Conservation (phyloP, 345 rosid genomes). For the Gossypium mustelinum region DNA sequence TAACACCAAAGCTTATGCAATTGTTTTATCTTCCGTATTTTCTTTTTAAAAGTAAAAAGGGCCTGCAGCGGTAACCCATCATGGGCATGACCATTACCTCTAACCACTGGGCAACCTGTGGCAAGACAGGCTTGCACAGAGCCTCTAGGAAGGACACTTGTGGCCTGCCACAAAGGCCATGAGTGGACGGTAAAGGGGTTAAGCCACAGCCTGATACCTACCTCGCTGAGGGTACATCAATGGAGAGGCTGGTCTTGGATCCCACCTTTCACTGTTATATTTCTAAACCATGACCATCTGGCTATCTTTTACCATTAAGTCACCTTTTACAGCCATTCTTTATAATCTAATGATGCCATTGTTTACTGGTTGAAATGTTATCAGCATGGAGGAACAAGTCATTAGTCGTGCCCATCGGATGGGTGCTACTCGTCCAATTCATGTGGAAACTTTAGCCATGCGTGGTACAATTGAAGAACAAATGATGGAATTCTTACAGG, state of each 20-base stretch:
- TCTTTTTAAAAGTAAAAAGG: not conserved
- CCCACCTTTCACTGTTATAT: not conserved
- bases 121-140: not conserved
- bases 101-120: not conserved
- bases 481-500: conserved; percentile 84
- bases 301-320: not conserved
- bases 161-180: not conserved
- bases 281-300: conserved; percentile 1
- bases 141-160: not conserved
- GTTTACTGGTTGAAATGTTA: not conserved
- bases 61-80: not conserved
- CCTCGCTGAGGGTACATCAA: not conserved
- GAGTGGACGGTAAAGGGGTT: not conserved
- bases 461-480: conserved; percentile 85
- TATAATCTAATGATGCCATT: not conserved
- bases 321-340: not conserved
- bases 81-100: not conserved
- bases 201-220: not conserved
- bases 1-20: not conserved
- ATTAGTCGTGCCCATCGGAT: conserved; percentile 90
- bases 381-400: conserved; percentile 95
- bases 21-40: not conserved
- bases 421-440: conserved; percentile 87
- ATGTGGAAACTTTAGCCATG: conserved; percentile 91
- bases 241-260: not conserved